These are phyloP conservation scores for Eucommia ulmoides DNA, from an alignment of 257 asterid genomes.

Conservation along the genomic window DNA sequence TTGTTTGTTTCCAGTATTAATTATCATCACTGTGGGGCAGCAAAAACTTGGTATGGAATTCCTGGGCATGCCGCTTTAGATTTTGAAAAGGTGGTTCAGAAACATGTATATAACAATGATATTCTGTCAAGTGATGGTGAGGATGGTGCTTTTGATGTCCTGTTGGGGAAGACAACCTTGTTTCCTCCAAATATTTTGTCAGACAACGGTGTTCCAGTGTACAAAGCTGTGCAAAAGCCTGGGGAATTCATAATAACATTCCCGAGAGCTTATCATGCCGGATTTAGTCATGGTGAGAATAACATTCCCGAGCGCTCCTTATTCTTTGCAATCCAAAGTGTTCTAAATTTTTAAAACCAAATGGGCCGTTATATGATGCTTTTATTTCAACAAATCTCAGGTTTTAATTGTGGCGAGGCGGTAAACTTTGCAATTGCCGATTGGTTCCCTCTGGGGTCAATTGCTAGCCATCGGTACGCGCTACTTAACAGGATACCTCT, in stretches of 20 bases:
- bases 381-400: slow-evolving; percentile 19
- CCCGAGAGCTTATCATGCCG: slow-evolving; percentile 98
- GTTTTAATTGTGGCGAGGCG: slow-evolving; percentile 97
- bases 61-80: slow-evolving; percentile 90
- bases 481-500: slow-evolving; percentile 71
- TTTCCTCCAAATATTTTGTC: slow-evolving; percentile 82
- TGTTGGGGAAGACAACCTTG: slow-evolving; percentile 87
- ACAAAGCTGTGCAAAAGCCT: slow-evolving; percentile 91
- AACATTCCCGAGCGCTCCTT: not conserved
- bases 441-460: slow-evolving; percentile 89
- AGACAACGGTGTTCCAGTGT: slow-evolving; percentile 77
- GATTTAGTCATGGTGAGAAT: slow-evolving; percentile 87
- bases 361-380: no score
- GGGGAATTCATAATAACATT: slow-evolving; percentile 88
- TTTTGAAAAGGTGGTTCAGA: slow-evolving; percentile 73
- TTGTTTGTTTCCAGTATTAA: slow-evolving; percentile 50
- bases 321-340: no score
- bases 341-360: no score
- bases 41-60: slow-evolving; percentile 96
- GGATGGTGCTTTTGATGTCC: slow-evolving; percentile 96
- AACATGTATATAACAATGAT: slow-evolving; percentile 61
- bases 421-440: slow-evolving; percentile 92
- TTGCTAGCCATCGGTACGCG: slow-evolving; percentile 90
- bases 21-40: slow-evolving; percentile 97
- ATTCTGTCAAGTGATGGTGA: slow-evolving; percentile 72